Base-by-base conservation (phyloP, 177 flowering plant species). In the Vitis hybrid region DNA sequence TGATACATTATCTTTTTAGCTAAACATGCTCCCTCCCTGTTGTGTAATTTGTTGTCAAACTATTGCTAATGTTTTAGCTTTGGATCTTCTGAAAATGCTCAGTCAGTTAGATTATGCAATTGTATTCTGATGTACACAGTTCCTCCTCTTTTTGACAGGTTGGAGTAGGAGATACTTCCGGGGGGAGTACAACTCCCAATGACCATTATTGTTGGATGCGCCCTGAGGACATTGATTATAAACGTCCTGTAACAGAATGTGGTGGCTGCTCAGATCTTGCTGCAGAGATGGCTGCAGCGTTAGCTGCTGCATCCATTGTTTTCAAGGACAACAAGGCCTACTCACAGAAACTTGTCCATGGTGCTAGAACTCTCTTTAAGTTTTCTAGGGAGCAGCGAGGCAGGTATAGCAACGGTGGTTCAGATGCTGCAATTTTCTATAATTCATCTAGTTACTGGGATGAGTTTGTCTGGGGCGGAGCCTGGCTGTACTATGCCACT, bases 161-260 rank as follows among this genome's bases (percentile, higher is more conserved):
- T 74, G 95, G 97, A 8, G 4, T 57, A 1, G 97, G 97, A 13
- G 90, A 86, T 77, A 92, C 95, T 67, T 83, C 91, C 13, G 80
- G 72, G 17, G 89, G 88, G 24, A 80, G 80, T 50, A 77, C 90
- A 3, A 78, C 58, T 62, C 84, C 91, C 0, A 91, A 96, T 79
- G 99, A 96, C 74, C 99, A 96, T 78, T 88, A 90, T 73, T 96
- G 99, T 74, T 96, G 99, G 99, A 82, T 78, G 86, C 81, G 97
- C 6, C 98, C 99, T 48, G 99, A 96, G 84, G 98, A 96, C 75
- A 91, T 96, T 75, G 94, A 96, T 67, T 96, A 96, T 52, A 62
- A 56, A 0, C 80, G 99, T 5, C 86, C 84, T 58, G 92, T 87
- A 3, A 61, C 69, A 62, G 77, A 74, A 52, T 86, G 97, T 40